Percentiles rank a stretch among this genome's conserved stretches.
Conservation (phyloP, 2,329 filamentous ascomycete genomes). For the Rugonectria rugulosa region DNA sequence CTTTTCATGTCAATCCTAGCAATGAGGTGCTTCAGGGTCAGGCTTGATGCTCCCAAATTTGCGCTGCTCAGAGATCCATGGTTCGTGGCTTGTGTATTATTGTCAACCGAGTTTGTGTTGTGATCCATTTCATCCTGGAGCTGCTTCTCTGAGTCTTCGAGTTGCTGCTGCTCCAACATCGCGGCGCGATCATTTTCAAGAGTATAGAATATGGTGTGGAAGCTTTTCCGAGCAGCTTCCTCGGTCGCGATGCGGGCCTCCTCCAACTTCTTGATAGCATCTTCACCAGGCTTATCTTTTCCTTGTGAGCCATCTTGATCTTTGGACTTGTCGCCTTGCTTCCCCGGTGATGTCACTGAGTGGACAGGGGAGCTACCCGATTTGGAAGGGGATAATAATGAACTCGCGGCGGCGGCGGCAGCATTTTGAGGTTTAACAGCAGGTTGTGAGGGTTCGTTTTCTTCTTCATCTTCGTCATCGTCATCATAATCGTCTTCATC, state of each 20-base stretch:
- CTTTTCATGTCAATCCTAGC: conserved; percentile 94
- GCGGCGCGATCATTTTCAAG: conserved; percentile 94
- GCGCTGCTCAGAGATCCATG: conserved; percentile 92
- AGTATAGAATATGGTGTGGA: conserved; percentile 93
- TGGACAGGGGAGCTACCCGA: conserved; percentile 72
- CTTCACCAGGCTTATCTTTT: conserved; percentile 76
- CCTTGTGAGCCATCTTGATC: conserved; percentile 56
- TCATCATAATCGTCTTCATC: conserved; percentile 88
- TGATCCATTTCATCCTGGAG: conserved; percentile 94
- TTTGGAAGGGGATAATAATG: conserved; percentile 73
- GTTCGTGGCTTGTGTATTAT: conserved; percentile 64
- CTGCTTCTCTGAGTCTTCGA: conserved; percentile 95
- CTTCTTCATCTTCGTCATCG: conserved; percentile 80
- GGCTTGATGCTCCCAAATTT: conserved; percentile 92
- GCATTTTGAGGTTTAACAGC: conserved; percentile 60
- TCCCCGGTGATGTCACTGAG: conserved; percentile 68
- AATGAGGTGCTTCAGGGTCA: conserved; percentile 97
- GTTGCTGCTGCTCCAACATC: conserved; percentile 96
- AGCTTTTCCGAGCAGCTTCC: conserved; percentile 87
- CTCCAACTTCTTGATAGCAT: conserved; percentile 91
- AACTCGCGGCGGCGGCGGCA: conserved; percentile 61
- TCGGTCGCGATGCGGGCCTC: conserved; percentile 91
- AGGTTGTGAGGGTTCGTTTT: conserved; percentile 60
- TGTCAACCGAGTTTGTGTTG: conserved; percentile 60
- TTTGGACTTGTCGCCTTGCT: conserved; percentile 61